These are phyloP conservation scores for Lipomyces yamadae DNA, from an alignment of 805 yeast species.

Conservation along the genomic window DNA sequence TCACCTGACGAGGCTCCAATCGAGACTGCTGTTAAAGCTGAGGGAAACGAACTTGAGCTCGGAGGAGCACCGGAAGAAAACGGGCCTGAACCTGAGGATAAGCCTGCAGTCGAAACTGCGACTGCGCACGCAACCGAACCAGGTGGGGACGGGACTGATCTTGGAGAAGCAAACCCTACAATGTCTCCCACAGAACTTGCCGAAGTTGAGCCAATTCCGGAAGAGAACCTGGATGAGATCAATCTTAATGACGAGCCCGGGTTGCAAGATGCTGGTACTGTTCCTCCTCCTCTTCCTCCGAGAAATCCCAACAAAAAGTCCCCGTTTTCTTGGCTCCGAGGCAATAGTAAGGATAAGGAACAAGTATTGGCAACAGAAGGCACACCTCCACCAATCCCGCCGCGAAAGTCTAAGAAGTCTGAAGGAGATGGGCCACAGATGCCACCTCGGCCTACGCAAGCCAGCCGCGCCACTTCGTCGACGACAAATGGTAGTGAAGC, in stretches of 20 bases:
- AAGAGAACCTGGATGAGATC: constrained; percentile 27
- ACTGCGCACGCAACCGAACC: background rate
- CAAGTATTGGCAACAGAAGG: background rate
- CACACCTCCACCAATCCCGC: constrained; percentile 19
- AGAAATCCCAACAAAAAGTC: constrained; percentile 32
- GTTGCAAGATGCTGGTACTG: constrained; percentile 1
- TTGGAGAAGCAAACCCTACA: background rate
- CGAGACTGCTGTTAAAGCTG: background rate
- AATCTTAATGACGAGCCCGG: constrained; percentile 19
- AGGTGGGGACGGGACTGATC: background rate
- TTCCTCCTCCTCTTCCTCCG: constrained; percentile 31
- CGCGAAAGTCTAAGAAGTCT: constrained; percentile 10
- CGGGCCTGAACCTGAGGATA: background rate
- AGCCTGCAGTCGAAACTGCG: background rate
- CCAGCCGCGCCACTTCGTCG: constrained; percentile 42
- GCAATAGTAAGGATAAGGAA: constrained; percentile 20
- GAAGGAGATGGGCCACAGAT: constrained; percentile 31
- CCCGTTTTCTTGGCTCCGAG: constrained; percentile 43
- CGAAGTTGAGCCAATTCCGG: constrained; percentile 1
- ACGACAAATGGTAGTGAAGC: constrained; percentile 12
- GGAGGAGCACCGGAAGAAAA: background rate
- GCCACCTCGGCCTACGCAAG: constrained; percentile 40
- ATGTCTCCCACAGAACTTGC: background rate
- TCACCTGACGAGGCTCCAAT: constrained; percentile 12
- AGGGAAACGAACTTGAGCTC: background rate